Percentiles rank a stretch among this genome's conserved stretches.
These are phyloP conservation scores for Trichosanthes cucumerina DNA, from an alignment of 306 rosid species.

Conservation along the genomic window DNA sequence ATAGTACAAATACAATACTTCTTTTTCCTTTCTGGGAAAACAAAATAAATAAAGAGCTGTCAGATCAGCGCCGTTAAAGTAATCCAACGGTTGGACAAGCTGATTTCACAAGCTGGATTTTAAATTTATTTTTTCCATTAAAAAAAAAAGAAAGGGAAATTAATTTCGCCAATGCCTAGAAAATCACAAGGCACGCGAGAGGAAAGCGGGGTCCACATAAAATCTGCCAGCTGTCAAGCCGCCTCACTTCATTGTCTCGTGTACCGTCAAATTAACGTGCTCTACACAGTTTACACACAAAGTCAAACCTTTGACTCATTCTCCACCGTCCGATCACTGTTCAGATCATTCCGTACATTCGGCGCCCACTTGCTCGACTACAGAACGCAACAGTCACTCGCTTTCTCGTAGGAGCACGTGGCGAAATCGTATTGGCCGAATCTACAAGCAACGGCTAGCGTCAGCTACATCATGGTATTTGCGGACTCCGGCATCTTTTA, in stretches of 20 bases:
- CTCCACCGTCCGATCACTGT: background rate
- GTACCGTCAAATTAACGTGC: conserved; percentile 21
- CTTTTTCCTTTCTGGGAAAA: too few relatives aligned
- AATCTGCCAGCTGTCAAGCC: conserved; percentile 20
- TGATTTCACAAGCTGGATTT: background rate
- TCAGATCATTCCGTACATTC: background rate
- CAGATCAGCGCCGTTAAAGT: background rate
- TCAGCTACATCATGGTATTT: background rate
- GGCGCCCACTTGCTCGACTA: background rate
- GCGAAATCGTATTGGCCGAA: background rate
- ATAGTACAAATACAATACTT: too few relatives aligned
- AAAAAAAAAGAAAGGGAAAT: background rate
- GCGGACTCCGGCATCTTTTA: background rate
- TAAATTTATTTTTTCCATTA: background rate
- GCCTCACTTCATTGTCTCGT: conserved; percentile 8
- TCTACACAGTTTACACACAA: background rate
- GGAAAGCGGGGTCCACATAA: conserved; percentile 12
- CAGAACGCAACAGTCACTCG: background rate
- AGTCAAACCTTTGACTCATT: background rate
- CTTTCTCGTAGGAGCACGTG: background rate
- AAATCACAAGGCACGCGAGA: background rate
- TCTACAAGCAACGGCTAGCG: background rate
- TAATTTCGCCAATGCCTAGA: background rate
- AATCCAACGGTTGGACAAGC: background rate
- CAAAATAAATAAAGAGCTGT: background rate